Evolutionary conservation across 2,329 filamentous ascomycete genomes (phyloP).

Genomic region (Hymenoscyphus repandus): DNA sequence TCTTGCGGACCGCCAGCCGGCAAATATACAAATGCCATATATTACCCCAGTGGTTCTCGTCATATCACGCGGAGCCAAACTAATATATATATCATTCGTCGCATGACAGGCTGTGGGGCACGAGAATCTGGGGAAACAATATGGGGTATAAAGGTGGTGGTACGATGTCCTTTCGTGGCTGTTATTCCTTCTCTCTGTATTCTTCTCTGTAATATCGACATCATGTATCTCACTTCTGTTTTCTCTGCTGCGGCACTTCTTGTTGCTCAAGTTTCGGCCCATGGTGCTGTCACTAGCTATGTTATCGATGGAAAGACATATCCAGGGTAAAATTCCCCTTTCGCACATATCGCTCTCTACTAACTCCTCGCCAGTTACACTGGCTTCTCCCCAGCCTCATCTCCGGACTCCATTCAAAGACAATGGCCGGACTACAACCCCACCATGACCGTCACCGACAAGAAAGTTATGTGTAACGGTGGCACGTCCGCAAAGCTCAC

Average conservation of each 20-base stretch:
- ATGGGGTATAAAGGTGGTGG: slow-evolving; percentile 12
- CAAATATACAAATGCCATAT: slow-evolving; percentile 1
- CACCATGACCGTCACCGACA: slow-evolving; percentile 42
- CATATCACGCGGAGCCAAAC: slow-evolving; percentile 10
- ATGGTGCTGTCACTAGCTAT: slow-evolving; percentile 43
- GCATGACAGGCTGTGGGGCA: slow-evolving; percentile 17
- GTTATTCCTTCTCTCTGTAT: not conserved
- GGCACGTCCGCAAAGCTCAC: slow-evolving; percentile 42
- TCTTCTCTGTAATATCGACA: slow-evolving; percentile 7
- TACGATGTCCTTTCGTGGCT: not conserved
- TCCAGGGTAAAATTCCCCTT: slow-evolving; percentile 32
- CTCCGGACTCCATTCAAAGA: slow-evolving; percentile 48
- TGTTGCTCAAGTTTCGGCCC: slow-evolving; percentile 29
- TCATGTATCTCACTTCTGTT: slow-evolving; percentile 34
- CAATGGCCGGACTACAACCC: slow-evolving; percentile 56
- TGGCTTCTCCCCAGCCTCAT: slow-evolving; percentile 44
- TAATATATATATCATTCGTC: slow-evolving; percentile 11
- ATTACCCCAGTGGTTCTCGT: slow-evolving; percentile 8
- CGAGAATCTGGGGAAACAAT: slow-evolving; percentile 9
- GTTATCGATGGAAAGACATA: slow-evolving; percentile 40
- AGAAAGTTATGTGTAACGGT: slow-evolving; percentile 51
- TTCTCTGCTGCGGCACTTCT: slow-evolving; percentile 31
- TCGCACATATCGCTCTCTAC: not conserved
- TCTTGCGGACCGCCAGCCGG: slow-evolving; percentile 4
- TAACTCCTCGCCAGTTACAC: slow-evolving; percentile 23